Evolutionary conservation across 371 early-diverging fungal species (phyloP).

Genomic region (Blakeslea trispora): DNA sequence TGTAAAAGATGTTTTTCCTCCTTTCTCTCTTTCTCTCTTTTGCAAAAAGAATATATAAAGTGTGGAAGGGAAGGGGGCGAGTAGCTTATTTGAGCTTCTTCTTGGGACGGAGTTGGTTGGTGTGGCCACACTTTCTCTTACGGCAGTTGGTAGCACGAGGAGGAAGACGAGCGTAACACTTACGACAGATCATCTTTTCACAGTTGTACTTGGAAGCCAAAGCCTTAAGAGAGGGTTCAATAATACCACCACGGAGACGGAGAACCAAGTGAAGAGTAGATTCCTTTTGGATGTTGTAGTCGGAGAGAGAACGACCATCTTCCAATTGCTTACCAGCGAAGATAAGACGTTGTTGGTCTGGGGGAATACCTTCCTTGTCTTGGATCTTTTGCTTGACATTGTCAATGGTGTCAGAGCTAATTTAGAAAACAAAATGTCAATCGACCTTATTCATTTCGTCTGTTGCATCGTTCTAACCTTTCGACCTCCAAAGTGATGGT

Average conservation of each 20-base stretch:
- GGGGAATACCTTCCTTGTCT: conserved; percentile 97
- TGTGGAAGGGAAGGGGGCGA: background rate
- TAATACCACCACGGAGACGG: conserved; percentile 97
- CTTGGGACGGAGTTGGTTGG: conserved; percentile 98
- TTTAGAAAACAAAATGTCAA: too few species aligned
- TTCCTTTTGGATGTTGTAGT: conserved; percentile 95
- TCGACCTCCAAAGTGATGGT: conserved; percentile 96
- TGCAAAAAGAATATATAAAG: too few species aligned
- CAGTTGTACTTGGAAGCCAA: conserved; percentile 99
- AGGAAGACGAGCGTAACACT: conserved; percentile 99
- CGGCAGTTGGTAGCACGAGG: conserved; percentile 99
- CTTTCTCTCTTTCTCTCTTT: too few species aligned
- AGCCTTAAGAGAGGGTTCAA: conserved; percentile 96
- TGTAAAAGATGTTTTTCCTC: too few species aligned
- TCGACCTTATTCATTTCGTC: too few species aligned
- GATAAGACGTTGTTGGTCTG: conserved; percentile 99
- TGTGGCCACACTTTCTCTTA: conserved; percentile 99
- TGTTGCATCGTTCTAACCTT: conserved; percentile 82
- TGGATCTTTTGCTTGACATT: conserved; percentile 98
- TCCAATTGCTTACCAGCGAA: conserved; percentile 99
- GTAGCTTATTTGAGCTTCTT: conserved; percentile 74
- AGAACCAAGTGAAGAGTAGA: conserved; percentile 98
- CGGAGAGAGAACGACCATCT: conserved; percentile 91
- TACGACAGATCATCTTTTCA: conserved; percentile 99
- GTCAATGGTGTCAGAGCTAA: conserved; percentile 89